Evolutionary conservation across 768 basidiomycete species (phyloP), one percentile per base, ranked within the genome.

Genomic region (Lanmaoa pseudosensibilis): DNA sequence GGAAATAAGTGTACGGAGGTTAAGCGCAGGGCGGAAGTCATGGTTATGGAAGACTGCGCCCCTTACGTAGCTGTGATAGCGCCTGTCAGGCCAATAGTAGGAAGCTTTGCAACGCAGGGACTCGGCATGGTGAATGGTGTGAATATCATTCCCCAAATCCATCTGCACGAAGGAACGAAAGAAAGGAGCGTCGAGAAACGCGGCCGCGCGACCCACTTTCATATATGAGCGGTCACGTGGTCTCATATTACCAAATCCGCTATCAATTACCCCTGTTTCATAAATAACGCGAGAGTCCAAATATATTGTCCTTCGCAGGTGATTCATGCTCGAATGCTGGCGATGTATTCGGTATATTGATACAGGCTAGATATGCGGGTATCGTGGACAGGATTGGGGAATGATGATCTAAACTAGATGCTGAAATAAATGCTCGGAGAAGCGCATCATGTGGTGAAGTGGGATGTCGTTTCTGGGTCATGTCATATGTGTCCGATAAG

Each of bases 21-120:
- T 70, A 9, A 73, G 60, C 23, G 72, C 68, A 30, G 70, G 70
- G 18, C 70, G 62, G 34, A 73, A 73, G 47, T 57, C 46, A 21
- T 49, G 34, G 47, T 55, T 19, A 25, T 25, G 16, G 40, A 38
- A 43, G 19, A 19, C 33, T 1, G 16, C 30, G 53, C 37, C 39
- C 9, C 38, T 41, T n/a, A 18, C 18, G 49, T 43, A 56, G 4
- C 21, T 30, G 44, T 71, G 66, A n/a, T 52, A 40, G 38, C 13
- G 46, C 18, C 13, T 27, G 40, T 43, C 37, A 11, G 61, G 68
- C 72, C 70, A 71, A 34, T 72, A 73, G 45, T 60, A 66, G 3
- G 60, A 52, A 9, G 58, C 25, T 16, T 51, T 62, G 30, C 60
- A 54, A 40, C 70, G 68, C 12, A 72, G 49, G n/a, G 66, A 72